Evolutionary conservation across 116 monocot genomes (phyloP), one percentile per base, ranked within the genome.

Genomic region (Cymodocea nodosa): DNA sequence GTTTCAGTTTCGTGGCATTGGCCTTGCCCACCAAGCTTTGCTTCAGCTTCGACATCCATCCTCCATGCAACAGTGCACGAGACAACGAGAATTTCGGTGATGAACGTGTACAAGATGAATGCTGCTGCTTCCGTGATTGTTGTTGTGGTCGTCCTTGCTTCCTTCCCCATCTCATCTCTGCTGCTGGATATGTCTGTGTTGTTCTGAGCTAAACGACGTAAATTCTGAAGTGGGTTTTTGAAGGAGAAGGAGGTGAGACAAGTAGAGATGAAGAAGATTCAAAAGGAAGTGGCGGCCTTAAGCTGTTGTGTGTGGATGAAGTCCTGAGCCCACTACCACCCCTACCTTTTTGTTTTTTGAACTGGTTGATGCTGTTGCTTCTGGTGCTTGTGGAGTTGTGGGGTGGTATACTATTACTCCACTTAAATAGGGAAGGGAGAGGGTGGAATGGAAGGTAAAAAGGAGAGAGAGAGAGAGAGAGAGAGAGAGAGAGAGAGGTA

Each of bases 31-130:
- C 13, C 3, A 70, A 22, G 35, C 15, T 53, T 50, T 50, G 56
- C 39, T 68, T 69, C 44, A 76, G 13, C 64, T 70, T 76, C 16
- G 75, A 69, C 18, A 76, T 30, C 75, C 75, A 76, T 2, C 64
- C 40, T 19, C 60, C 17, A 12, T 67, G 74, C 25, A 52, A 18
- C 9, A 75, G 25, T 6, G 52, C 23, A 22, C n/a, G 30, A 37
- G 61, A 62, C 14, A 68, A 22, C 15, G 68, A 65, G 51, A 37
- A 54, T 17, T 35, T 15, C 16, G 24, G 51, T 7, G 69, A 75
- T 37, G 62, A 52, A 17, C 14, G 16, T 14, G n/a, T n/a, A n/a
- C n/a, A n/a, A n/a, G n/a, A n/a, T n/a, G n/a, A n/a, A n/a, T 15
- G 36, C 60, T 39, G 35, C 66, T 20, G 18, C 37, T 51, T 67